Percentiles rank a stretch among this genome's conserved stretches.
phyloP scores from a whole-genome alignment of 2,329 filamentous ascomycete species.

The Xylariaceae sp. region DNA sequence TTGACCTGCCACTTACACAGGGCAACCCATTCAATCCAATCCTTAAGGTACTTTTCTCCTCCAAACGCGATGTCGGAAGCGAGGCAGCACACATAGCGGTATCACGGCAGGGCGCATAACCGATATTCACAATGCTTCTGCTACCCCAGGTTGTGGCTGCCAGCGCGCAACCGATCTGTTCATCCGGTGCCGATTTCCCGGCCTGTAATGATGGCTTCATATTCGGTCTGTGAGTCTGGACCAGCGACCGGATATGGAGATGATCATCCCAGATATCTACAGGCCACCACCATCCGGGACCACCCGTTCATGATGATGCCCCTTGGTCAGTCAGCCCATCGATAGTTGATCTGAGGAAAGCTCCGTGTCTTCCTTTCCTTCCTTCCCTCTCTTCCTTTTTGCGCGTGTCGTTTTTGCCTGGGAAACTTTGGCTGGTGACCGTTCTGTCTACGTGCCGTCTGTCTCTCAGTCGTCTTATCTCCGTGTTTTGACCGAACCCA shows the following conservation, averaged over 20 bases:
- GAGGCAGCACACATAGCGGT: slow-evolving; percentile 7
- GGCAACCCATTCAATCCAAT: slow-evolving; percentile 10
- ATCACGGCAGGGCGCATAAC: slow-evolving; percentile 17
- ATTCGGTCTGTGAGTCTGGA: background rate
- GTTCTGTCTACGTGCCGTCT: background rate
- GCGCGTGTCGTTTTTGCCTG: background rate
- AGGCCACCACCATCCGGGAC: background rate
- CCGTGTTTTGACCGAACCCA: background rate
- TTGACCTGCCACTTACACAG: background rate
- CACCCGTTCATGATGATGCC: background rate
- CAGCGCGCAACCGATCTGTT: slow-evolving; percentile 2
- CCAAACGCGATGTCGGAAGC: slow-evolving; percentile 8
- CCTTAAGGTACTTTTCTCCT: background rate
- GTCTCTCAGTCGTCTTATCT: background rate
- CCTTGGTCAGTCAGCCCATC: background rate
- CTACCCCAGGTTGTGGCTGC: slow-evolving; percentile 12
- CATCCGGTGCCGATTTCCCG: background rate
- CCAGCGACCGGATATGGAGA: background rate
- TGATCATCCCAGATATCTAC: background rate
- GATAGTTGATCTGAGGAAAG: background rate
- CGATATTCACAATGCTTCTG: slow-evolving; percentile 6
- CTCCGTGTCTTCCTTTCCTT: background rate
- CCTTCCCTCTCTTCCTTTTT: background rate
- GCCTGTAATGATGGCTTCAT: background rate
- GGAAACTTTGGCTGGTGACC: background rate